These are phyloP conservation scores for Mucor sp. DNA, from an alignment of 371 early-diverging fungal genomes.

Conservation along the genomic window DNA sequence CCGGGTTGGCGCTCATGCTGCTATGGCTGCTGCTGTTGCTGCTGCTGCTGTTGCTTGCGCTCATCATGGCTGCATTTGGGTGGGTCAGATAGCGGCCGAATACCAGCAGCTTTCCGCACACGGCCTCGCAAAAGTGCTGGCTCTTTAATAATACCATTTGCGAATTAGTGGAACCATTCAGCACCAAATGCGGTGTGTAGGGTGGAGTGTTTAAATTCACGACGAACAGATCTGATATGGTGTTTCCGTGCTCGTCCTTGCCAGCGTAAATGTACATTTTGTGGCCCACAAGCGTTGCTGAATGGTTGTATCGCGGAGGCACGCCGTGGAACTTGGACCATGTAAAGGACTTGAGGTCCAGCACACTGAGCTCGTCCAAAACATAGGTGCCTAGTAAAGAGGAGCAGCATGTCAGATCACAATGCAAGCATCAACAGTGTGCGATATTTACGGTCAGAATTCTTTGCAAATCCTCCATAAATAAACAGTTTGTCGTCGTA, in stretches of 20 bases:
- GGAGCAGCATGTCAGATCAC: not conserved
- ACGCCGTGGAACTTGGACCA: slow-evolving; percentile 57
- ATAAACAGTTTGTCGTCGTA: slow-evolving; percentile 63
- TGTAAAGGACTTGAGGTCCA: slow-evolving; percentile 59
- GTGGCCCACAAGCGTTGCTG: slow-evolving; percentile 55
- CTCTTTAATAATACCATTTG: slow-evolving; percentile 64
- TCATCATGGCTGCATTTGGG: not conserved
- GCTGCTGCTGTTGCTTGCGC: not conserved
- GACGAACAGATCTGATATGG: slow-evolving; percentile 60
- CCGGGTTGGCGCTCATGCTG: not conserved
- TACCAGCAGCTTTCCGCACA: slow-evolving; percentile 62
- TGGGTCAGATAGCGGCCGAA: slow-evolving; percentile 53
- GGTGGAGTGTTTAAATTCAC: slow-evolving; percentile 55
- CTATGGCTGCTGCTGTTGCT: not conserved
- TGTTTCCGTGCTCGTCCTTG: slow-evolving; percentile 63
- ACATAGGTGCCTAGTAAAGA: slow-evolving; percentile 25
- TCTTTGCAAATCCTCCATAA: slow-evolving; percentile 66
- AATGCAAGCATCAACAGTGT: not conserved
- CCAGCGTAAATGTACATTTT: slow-evolving; percentile 65
- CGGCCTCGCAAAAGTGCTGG: slow-evolving; percentile 67
- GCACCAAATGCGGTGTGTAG: slow-evolving; percentile 46
- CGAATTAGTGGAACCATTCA: slow-evolving; percentile 40
- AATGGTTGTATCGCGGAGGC: slow-evolving; percentile 66
- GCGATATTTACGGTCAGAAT: slow-evolving; percentile 52
- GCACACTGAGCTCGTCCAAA: slow-evolving; percentile 56